These are phyloP conservation scores for Skeletonema tropicum DNA, from an alignment of 108 stramenopile genomes.

Conservation along the genomic window DNA sequence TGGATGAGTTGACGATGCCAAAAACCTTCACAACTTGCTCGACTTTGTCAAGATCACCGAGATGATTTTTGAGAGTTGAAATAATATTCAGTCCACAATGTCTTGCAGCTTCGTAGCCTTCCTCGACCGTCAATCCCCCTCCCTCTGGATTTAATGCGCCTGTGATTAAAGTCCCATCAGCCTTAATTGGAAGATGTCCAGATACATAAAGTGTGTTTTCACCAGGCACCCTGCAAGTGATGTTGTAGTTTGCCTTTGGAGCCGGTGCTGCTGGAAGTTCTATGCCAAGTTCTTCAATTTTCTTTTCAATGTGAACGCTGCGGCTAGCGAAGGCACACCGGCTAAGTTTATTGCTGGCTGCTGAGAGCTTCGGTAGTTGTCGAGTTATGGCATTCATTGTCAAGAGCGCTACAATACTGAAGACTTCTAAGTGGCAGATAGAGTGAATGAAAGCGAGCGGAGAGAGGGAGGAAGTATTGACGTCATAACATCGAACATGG, in stretches of 20 bases:
- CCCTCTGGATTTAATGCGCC: conserved; percentile 79
- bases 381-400: conserved; percentile 17
- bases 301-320: conserved; percentile 72
- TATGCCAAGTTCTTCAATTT: conserved; percentile 73
- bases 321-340: conserved; percentile 11
- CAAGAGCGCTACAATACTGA: too few relatives aligned
- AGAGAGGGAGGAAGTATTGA: too few relatives aligned
- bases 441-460: too few relatives aligned
- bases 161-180: conserved; percentile 75
- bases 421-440: too few relatives aligned
- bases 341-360: not conserved
- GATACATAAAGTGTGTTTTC: conserved; percentile 81
- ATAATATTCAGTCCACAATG: conserved; percentile 85
- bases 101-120: conserved; percentile 90
- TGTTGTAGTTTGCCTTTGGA: conserved; percentile 90
- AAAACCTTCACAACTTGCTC: conserved; percentile 85
- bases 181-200: conserved; percentile 84
- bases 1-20: conserved; percentile 87
- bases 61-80: conserved; percentile 75
- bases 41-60: conserved; percentile 86
- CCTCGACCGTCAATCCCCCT: conserved; percentile 65
- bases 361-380: conserved; percentile 3
- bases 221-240: conserved; percentile 56
- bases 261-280: conserved; percentile 72
- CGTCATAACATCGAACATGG: too few relatives aligned